Evolutionary conservation across 192 early-diverging fungal species (phyloP), one percentile per base, ranked within the genome.

Genomic region (Phlyctochytrium bullatum): DNA sequence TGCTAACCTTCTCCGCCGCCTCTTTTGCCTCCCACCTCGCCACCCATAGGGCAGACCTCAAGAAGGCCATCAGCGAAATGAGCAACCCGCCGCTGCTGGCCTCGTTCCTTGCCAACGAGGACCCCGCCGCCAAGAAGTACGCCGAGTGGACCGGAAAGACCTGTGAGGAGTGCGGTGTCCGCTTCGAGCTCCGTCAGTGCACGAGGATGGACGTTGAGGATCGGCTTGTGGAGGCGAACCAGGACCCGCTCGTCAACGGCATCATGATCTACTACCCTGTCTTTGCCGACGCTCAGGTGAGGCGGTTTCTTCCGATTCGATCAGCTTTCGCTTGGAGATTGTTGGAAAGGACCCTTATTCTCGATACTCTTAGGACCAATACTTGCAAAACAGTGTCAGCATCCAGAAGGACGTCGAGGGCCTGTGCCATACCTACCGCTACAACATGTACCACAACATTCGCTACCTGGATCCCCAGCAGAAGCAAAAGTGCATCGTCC

Each of bases 221-320:
- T 58, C 79, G 79, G 67, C 88, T 99, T 61, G 75, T 89, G 52
- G 91, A 90, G 36, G 97, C 96, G 16, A 99, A 99, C 76, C 76
- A 86, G 52, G 97, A 99, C 65, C 57, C 73, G 2, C 61, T 61
- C 0, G 91, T 99, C 24, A 88, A 95, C 73, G 97, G 97, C 30
- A 97, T 99, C 67, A 93, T 99, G 86, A 93, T 99, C 31, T 99
- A 99, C 79, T 99, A 99, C 73, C 97, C 97, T 14, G 93, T 97
- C 17, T 98, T 94, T 83, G 92, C 93, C 47, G 91, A 89, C 65
- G 87, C 90, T 31, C 93, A 94, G 83, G 89, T 88, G 76, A 34
- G 28, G 1, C 4, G 24, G 31, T 3, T 23, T 20, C 57, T 3
- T 32, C 17, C 20, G n/a, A 47, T 69, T 30, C 17, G 30, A 32